phyloP scores from a whole-genome alignment of 805 yeast species.

The Kodamaea restingae region DNA sequence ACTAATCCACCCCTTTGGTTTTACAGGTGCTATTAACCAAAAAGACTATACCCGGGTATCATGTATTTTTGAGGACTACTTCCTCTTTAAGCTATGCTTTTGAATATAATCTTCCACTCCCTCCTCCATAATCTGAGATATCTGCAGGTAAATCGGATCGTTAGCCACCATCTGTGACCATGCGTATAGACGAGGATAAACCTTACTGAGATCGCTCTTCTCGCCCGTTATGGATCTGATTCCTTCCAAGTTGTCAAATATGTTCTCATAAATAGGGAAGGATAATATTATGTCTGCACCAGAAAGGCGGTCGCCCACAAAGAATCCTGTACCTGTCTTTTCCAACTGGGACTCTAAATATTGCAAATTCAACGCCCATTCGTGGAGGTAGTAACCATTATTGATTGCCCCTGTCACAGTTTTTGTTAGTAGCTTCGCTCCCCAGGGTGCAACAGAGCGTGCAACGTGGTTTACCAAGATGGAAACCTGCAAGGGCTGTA shows the following conservation, averaged over 20 bases:
- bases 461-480: constrained; percentile 38
- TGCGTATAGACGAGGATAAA: constrained; percentile 34
- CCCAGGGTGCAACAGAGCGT: constrained; percentile 44
- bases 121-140: constrained; percentile 30
- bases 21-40: not conserved
- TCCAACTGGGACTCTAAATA: constrained; percentile 39
- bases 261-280: constrained; percentile 41
- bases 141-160: constrained; percentile 30
- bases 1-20: not conserved
- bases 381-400: constrained; percentile 46
- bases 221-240: constrained; percentile 33
- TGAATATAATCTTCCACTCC: constrained; percentile 18
- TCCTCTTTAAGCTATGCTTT: constrained; percentile 1
- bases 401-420: constrained; percentile 44
- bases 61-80: not conserved
- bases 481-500: constrained; percentile 46
- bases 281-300: constrained; percentile 55
- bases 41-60: not conserved
- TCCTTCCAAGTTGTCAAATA: constrained; percentile 35
- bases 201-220: constrained; percentile 26
- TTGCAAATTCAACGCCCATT: constrained; percentile 36
- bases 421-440: constrained; percentile 42
- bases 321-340: constrained; percentile 30
- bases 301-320: constrained; percentile 48
- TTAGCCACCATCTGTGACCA: constrained; percentile 32